A percentile compares a stretch with the other conserved stretches of the same genome.
Evolutionary conservation across 257 asterid species (phyloP).

Genomic region (Rubia yunnanensis): DNA sequence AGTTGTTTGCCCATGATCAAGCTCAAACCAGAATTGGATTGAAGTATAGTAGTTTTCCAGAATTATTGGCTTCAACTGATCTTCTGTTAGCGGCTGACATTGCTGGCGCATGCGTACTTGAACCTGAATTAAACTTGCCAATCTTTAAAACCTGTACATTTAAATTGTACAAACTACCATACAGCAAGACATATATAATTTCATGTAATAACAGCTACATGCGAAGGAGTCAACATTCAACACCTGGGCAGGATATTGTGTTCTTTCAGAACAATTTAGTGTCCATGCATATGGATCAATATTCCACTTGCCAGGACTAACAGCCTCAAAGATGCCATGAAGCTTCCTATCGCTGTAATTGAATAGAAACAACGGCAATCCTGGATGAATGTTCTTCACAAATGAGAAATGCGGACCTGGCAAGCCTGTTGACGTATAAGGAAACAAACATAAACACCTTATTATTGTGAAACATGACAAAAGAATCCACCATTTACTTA

Average conservation of each 20-base stretch:
- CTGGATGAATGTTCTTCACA: too few species aligned
- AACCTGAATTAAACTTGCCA: conserved; percentile 32
- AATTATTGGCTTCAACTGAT: conserved; percentile 58
- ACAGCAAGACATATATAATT: conserved; percentile 9
- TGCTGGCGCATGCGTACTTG: too few species aligned
- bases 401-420: too few species aligned
- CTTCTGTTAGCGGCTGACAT: conserved; percentile 52
- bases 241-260: conserved; percentile 83
- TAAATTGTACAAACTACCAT: background rate
- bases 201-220: too few species aligned
- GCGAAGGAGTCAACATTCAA: conserved; percentile 8
- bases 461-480: too few species aligned
- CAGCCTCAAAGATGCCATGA: too few species aligned
- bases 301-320: conserved; percentile 59
- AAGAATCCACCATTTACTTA: too few species aligned
- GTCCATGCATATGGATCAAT: conserved; percentile 90
- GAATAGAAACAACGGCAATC: too few species aligned
- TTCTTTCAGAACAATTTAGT: conserved; percentile 52
- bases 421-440: conserved; percentile 33
- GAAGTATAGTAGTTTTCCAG: conserved; percentile 55
- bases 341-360: too few species aligned
- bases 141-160: too few species aligned
- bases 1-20: too few species aligned
- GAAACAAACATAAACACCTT: too few species aligned
- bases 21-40: conserved; percentile 66